A percentile compares a stretch with the other conserved stretches of the same genome.
These are phyloP conservation scores for Exserohilum rostratum DNA, from an alignment of 2,329 filamentous ascomycete species.

Conservation along the genomic window DNA sequence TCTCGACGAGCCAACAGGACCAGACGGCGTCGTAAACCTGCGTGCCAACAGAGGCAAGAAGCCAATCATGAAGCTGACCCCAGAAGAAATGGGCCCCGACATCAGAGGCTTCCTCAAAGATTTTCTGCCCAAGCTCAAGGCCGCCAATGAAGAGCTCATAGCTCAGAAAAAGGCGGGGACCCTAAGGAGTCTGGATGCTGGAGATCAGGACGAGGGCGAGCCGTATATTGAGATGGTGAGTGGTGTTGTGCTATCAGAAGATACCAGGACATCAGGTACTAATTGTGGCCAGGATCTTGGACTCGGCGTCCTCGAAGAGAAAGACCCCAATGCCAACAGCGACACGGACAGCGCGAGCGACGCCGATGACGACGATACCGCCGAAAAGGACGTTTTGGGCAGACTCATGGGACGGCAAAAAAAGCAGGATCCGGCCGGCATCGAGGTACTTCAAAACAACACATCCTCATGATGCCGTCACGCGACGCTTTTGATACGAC, in stretches of 20 bases:
- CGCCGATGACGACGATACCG: conserved; percentile 21
- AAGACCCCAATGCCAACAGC: conserved; percentile 36
- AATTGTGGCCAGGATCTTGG: conserved; percentile 47
- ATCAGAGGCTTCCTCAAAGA: conserved; percentile 46
- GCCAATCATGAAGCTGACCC: conserved; percentile 37
- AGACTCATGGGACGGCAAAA: conserved; percentile 47
- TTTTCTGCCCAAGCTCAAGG: conserved; percentile 52
- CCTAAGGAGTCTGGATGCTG: conserved; percentile 42
- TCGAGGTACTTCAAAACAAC: conserved; percentile 40
- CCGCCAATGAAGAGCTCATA: conserved; percentile 53
- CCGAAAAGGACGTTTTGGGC: conserved; percentile 42
- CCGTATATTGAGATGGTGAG: conserved; percentile 52
- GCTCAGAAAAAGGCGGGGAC: conserved; percentile 48
- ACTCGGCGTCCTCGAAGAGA: conserved; percentile 54
- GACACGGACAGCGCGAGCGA: conserved; percentile 31
- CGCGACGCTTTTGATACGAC: not conserved
- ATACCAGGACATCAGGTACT: conserved; percentile 1
- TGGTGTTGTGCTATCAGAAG: not conserved
- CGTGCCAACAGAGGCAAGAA: conserved; percentile 40
- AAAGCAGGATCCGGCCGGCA: conserved; percentile 23
- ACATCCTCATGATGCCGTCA: conserved; percentile 18
- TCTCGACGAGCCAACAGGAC: conserved; percentile 7
- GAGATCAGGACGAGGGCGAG: conserved; percentile 28
- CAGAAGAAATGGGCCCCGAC: conserved; percentile 35
- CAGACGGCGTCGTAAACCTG: conserved; percentile 33